These are phyloP conservation scores for Eucalyptus microcorys DNA, from an alignment of 345 rosid species.

Conservation along the genomic window DNA sequence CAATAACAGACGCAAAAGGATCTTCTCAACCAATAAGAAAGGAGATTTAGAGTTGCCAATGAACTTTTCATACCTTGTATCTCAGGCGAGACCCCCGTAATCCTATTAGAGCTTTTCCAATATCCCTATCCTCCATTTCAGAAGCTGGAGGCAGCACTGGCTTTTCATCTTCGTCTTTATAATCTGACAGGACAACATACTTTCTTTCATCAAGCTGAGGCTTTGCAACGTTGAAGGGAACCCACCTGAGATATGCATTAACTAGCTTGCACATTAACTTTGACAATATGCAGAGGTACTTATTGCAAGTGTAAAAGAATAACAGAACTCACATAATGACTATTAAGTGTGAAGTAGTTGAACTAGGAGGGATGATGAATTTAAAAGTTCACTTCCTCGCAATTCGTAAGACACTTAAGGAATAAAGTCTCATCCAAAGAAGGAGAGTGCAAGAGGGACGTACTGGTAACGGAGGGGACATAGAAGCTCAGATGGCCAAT, in stretches of 20 bases:
- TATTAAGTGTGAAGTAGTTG: neutral
- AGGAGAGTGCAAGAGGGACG: constrained; percentile 8
- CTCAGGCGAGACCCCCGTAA: constrained; percentile 33
- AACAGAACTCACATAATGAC: neutral
- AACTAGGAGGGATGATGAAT: neutral
- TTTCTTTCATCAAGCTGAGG: constrained; percentile 61
- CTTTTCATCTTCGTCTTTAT: constrained; percentile 14
- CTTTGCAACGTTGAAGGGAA: constrained; percentile 45
- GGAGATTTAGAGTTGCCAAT: neutral
- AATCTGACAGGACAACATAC: constrained; percentile 66
- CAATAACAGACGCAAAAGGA: neutral
- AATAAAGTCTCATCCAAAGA: neutral
- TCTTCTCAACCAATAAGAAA: neutral
- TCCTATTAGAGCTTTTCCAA: constrained; percentile 26
- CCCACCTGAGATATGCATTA: constrained; percentile 68
- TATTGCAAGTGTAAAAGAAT: neutral
- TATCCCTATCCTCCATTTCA: constrained; percentile 17
- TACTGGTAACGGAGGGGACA: constrained; percentile 92
- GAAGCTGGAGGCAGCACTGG: constrained; percentile 16
- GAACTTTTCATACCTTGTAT: constrained; percentile 46
- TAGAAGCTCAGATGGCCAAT: constrained; percentile 86
- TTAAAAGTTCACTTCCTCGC: neutral
- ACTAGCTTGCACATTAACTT: neutral
- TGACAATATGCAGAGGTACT: neutral
- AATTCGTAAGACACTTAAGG: neutral